A percentile compares a stretch with the other conserved stretches of the same genome.
These are phyloP conservation scores for Phalaenopsis equestris DNA, from an alignment of 106 monocot species.

Conservation along the genomic window DNA sequence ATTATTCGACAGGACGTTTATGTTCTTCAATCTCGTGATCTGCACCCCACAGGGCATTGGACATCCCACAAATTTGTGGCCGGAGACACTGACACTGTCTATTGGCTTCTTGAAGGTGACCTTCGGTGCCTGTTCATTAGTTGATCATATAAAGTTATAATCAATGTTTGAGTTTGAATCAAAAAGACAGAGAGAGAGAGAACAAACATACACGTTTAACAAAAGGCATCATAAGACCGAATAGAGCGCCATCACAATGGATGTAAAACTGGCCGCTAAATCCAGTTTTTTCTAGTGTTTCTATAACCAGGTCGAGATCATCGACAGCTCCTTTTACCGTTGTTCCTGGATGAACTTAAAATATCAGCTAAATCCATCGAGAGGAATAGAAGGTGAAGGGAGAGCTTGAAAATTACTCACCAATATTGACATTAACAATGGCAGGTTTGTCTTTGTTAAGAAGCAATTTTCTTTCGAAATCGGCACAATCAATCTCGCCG, in stretches of 20 bases:
- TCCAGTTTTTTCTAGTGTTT: constrained; percentile 70
- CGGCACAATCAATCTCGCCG: constrained; percentile 47
- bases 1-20: constrained; percentile 71
- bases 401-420: constrained; percentile 16
- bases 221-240: constrained; percentile 91
- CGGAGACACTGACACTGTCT: constrained; percentile 84
- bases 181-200: neutral
- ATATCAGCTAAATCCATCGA: neutral
- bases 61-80: constrained; percentile 71
- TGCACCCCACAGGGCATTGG: constrained; percentile 65
- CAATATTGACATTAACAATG: constrained; percentile 51
- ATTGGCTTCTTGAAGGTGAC: constrained; percentile 54
- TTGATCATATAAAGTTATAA: too few species aligned
- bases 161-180: too few species aligned
- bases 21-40: constrained; percentile 59
- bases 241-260: constrained; percentile 89
- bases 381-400: too few species aligned
- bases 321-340: constrained; percentile 66
- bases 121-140: constrained; percentile 29
- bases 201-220: constrained; percentile 49
- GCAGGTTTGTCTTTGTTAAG: constrained; percentile 39
- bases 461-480: constrained; percentile 33
- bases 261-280: constrained; percentile 87
- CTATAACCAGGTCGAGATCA: constrained; percentile 62
- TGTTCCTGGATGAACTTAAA: constrained; percentile 14